Base-by-base conservation (phyloP, 805 yeast species). In the Ogataea angusta region DNA sequence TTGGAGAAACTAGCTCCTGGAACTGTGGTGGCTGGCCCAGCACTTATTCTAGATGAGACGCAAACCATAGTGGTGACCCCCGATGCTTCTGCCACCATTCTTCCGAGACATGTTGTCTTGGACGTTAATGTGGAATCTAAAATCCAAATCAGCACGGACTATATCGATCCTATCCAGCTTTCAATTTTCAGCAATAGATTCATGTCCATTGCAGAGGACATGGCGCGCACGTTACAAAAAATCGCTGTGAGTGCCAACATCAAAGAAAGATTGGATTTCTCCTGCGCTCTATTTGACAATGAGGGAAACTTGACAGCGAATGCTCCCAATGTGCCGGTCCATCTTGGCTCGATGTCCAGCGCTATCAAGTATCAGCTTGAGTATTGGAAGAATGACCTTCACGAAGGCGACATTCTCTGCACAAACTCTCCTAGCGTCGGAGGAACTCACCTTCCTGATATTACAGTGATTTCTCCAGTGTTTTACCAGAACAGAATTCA, bases 391-490 rank as follows among this genome's bases (percentile, higher is more conserved):
- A 61, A 52, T 14, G 46, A 66, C 22, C 40, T 71, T 30, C 51
- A 60, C 10, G 67, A 63, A 32, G 76, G 75, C 45, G 76, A 71
- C 54, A 64, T 71, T 28, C 47, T 71, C 18, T 63, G 64, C 38
- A 62, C 75, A 5, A 70, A 71, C 40, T 64, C 64, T 39, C 76
- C 76, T 5, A 54, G 56, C 26, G 71, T 64, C 19, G 72, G 71
- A 41, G 76, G 76, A 27, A 69, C 74, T 2, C 76, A 70, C 50
- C 55, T 71, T 26, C 76, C 75, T 16, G 76, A 71, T 54, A 70
- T 77, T 43, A 77, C 82, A 1, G 72, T 77, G 24, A 72, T 77
- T 17, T 72, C 82, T 1, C 83, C 83, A 0, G 80, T 76, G 2
- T 68, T 73, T 46, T 57, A 66, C 41, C 67, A 73, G 15, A 68